A percentile compares a stretch with the other conserved stretches of the same genome.
Evolutionary conservation across 2,329 filamentous ascomycete genomes (phyloP).

Genomic region (Cadophora sp.): DNA sequence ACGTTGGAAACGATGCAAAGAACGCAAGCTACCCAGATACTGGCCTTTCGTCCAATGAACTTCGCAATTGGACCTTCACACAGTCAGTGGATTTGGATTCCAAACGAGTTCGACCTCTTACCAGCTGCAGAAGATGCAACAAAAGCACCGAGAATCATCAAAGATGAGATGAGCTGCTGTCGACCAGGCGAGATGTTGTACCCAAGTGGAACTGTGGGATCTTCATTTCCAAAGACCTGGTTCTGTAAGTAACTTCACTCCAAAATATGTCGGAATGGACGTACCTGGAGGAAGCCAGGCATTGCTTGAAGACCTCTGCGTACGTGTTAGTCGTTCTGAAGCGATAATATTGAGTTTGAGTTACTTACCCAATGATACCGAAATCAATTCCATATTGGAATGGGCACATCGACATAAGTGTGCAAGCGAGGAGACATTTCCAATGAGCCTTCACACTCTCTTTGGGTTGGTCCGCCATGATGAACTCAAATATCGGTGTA

Average conservation of each 20-base stretch:
- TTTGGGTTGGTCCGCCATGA: constrained; percentile 15
- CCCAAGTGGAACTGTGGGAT: constrained; percentile 32
- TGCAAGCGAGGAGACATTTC: constrained; percentile 35
- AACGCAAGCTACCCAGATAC: constrained; percentile 55
- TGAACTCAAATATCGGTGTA: constrained; percentile 11
- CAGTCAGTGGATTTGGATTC: too few species aligned
- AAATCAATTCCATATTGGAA: constrained; percentile 38
- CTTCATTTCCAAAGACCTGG: constrained; percentile 55
- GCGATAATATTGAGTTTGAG: neutral
- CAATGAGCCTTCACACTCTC: constrained; percentile 28
- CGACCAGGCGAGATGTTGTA: constrained; percentile 51
- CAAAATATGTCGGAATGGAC: neutral
- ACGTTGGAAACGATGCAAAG: constrained; percentile 59
- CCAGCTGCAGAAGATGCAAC: constrained; percentile 51
- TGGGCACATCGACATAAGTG: constrained; percentile 34
- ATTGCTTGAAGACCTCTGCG: constrained; percentile 1
- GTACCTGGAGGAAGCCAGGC: constrained; percentile 4
- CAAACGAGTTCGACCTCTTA: neutral
- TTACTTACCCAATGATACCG: constrained; percentile 30
- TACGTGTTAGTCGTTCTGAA: too few species aligned
- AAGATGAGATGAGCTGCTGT: constrained; percentile 59
- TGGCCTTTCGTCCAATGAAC: constrained; percentile 52
- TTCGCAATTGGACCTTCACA: constrained; percentile 37
- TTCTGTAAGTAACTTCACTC: constrained; percentile 34
- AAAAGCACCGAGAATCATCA: constrained; percentile 58